Percentiles rank a stretch among this genome's conserved stretches.
Conservation (phyloP, 2,329 filamentous ascomycete species). For the Pseudogymnoascus sp. region DNA sequence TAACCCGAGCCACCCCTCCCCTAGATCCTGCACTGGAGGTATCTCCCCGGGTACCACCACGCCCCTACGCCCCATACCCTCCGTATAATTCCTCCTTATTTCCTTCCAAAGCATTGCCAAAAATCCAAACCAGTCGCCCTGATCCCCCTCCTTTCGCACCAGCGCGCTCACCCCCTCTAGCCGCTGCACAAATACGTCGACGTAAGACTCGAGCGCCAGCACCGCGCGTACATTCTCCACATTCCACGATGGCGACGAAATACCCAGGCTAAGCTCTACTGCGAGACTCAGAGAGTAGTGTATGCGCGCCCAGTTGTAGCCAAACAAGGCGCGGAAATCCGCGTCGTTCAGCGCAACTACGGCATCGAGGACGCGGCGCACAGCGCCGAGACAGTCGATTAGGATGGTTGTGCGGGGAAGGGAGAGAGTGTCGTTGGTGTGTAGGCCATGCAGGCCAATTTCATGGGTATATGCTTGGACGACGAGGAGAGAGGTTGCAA, state of each 20-base stretch:
- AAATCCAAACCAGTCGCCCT: constrained; percentile 8
- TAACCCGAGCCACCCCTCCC: not conserved
- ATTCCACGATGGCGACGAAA: constrained; percentile 9
- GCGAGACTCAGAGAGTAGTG: constrained; percentile 10
- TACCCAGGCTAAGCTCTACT: constrained; percentile 9
- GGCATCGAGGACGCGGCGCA: constrained; percentile 8
- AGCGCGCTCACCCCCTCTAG: not conserved
- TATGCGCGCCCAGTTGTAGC: constrained; percentile 10
- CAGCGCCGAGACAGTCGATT: constrained; percentile 7
- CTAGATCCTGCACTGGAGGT: not conserved
- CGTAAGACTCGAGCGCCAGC: constrained; percentile 9
- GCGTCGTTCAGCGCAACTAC: not conserved
- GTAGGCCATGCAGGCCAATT: constrained; percentile 7
- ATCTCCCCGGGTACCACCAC: not conserved
- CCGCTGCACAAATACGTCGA: constrained; percentile 8
- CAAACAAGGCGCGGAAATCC: constrained; percentile 7
- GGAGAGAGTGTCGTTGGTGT: constrained; percentile 2
- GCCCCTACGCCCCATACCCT: not conserved
- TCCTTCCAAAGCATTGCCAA: constrained; percentile 3
- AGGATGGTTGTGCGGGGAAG: constrained; percentile 9
- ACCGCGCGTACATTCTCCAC: constrained; percentile 5
- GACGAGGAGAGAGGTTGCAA: not conserved
- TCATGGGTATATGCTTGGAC: constrained; percentile 10
- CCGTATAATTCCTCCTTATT: constrained; percentile 7
- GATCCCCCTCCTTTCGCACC: not conserved